Conservation (phyloP, 352 stramenopile species). For the Phytophthora citrophthora region DNA sequence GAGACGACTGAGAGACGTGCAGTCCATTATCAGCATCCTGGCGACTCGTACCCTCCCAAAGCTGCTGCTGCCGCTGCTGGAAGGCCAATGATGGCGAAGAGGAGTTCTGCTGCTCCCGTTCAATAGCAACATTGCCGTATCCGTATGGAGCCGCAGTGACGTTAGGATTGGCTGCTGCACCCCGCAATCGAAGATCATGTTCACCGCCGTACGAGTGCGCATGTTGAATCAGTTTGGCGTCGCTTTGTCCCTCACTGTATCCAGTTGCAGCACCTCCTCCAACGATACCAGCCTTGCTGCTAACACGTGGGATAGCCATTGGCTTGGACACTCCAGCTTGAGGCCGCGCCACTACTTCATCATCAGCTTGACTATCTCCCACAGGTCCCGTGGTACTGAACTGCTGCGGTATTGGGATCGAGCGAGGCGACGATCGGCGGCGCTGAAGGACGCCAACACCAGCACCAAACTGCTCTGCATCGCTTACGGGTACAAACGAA, state of each 20-base stretch:
- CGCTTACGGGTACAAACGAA: constrained; percentile 49
- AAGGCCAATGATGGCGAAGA: constrained; percentile 40
- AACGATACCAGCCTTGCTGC: constrained; percentile 38
- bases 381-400: constrained; percentile 25
- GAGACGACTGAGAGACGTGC: constrained; percentile 31
- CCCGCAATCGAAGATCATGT: constrained; percentile 53
- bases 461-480: constrained; percentile 32
- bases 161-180: constrained; percentile 60
- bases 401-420: constrained; percentile 32
- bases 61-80: constrained; percentile 40
- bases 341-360: constrained; percentile 21
- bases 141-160: constrained; percentile 74
- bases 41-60: constrained; percentile 38
- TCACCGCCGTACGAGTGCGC: constrained; percentile 73
- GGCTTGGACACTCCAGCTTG: constrained; percentile 71
- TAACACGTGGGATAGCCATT: constrained; percentile 79
- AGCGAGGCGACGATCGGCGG: constrained; percentile 51
- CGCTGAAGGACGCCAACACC: constrained; percentile 24
- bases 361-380: constrained; percentile 1
- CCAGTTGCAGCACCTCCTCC: constrained; percentile 22
- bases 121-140: constrained; percentile 79
- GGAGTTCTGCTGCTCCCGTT: constrained; percentile 35
- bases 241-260: constrained; percentile 27
- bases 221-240: constrained; percentile 51
- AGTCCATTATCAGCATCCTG: constrained; percentile 39